Evolutionary conservation across 108 stramenopile species (phyloP), one percentile per base, ranked within the genome.

Genomic region (Bacterosira constricta): DNA sequence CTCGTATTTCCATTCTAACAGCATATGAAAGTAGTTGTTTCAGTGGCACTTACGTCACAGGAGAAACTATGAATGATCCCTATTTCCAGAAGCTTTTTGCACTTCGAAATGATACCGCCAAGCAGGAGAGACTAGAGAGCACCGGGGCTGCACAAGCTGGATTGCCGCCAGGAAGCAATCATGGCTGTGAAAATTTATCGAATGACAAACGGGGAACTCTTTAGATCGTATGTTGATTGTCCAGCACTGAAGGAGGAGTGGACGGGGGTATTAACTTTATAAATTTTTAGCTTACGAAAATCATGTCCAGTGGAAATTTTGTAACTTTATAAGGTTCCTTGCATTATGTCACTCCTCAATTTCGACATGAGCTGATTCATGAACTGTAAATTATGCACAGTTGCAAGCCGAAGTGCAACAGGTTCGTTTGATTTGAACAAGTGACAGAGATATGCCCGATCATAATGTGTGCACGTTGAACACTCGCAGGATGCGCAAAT

Each of bases 11-110:
- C 13, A 50, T 50, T 50, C 29, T 37, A 23, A 49, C 65, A 88
- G 73, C 53, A 11, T 98, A 96, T 75, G 98, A 98, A 64, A 92
- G 92, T 20, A 96, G 95, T 72, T 98, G 98, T 76, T 98, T 98
- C 79, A 96, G 88, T 70, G 98, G 97, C 35, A 73, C 77, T 31
- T 99, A 99, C 61, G 95, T 99, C 21, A 97, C 96, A 30, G 94
- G 94, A 34, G 86, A 94, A 50, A 71, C 71, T 41, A 95, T 93
- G 44, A 82, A 82, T 45, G 85, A 89, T 55, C 68, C 64, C 18
- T 96, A 96, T 76, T 94, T 97, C 53, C 47, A 65, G n/a, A 82
- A 71, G 69, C 80, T 97, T 25, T 85, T 88, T 71, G 84, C 67
- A 15, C 66, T 82, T 37, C 73, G 95, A 66, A 92, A 96, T 67